phyloP scores from a whole-genome alignment of 345 rosid species.

The Microcos paniculata region DNA sequence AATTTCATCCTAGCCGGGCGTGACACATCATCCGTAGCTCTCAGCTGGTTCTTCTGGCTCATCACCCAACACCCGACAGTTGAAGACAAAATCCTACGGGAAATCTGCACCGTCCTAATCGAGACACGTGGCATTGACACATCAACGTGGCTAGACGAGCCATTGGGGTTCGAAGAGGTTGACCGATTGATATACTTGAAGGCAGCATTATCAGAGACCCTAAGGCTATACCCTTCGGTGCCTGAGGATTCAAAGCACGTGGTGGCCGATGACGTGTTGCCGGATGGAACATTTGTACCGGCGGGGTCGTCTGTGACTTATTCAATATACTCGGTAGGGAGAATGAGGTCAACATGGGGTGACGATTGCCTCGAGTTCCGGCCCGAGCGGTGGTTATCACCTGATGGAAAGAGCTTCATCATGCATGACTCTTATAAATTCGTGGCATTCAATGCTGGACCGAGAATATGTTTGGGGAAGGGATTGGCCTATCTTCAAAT shows the following conservation, averaged over 20 bases:
- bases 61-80: slow-evolving; percentile 54
- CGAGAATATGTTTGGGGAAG: slow-evolving; percentile 83
- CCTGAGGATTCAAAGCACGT: slow-evolving; percentile 91
- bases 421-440: slow-evolving; percentile 73
- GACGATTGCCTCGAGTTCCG: slow-evolving; percentile 81
- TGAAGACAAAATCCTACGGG: slow-evolving; percentile 72
- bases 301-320: slow-evolving; percentile 91
- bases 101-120: slow-evolving; percentile 55
- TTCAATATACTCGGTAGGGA: slow-evolving; percentile 86
- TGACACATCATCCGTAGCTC: slow-evolving; percentile 91
- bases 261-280: slow-evolving; percentile 68
- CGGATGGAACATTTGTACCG: slow-evolving; percentile 88
- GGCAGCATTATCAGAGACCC: slow-evolving; percentile 86
- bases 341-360: slow-evolving; percentile 89
- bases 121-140: slow-evolving; percentile 72
- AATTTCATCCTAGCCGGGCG: slow-evolving; percentile 97
- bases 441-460: slow-evolving; percentile 94
- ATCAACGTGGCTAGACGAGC: slow-evolving; percentile 63
- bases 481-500: slow-evolving; percentile 86
- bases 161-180: slow-evolving; percentile 67
- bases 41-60: slow-evolving; percentile 94
- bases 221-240: slow-evolving; percentile 87
- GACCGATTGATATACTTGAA: slow-evolving; percentile 75
- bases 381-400: slow-evolving; percentile 88
- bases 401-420: slow-evolving; percentile 47